Base-by-base conservation (phyloP, 2,329 filamentous ascomycete genomes). In the Cytospora mali region DNA sequence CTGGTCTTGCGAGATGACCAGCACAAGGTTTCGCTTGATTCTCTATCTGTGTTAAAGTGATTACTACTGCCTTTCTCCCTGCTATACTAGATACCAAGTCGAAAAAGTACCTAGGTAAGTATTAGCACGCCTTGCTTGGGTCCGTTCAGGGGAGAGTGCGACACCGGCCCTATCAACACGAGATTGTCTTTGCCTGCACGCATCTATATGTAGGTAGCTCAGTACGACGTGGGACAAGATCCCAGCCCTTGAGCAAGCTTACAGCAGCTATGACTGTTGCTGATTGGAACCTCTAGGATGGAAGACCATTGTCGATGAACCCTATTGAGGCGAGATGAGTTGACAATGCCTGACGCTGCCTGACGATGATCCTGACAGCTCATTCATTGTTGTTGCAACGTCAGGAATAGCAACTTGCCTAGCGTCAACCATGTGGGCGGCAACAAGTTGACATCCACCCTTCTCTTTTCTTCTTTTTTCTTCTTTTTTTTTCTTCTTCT, bases 161-260 rank as follows among this genome's bases (percentile, higher is more conserved):
- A 25, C 48, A 49, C 52, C 18, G 23, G 21, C 27, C 11, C 29
- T 1, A 6, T 4, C 25, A 53, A 46, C 33, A n/a, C 33, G 25
- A 16, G 31, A 42, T n/a, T n/a, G 16, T n/a, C 16, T 42, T 42
- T 33, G 9, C 9, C 31, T 6, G 14, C 3, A 2, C 31, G 14
- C 31, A 33, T 10, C 6, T 33, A 13, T 10, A 9, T 13, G 31
- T 48, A 33, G 23, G 16, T 31, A n/a, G 25, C 25, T 21, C 11
- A 16, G 57, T 53, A 51, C 28, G 50, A 48, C 50, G 35, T 54
- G 33, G 51, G 35, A 54, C 57, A 21, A 33, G 21, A 54, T 54
- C 50, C 16, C 42, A 51, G 39, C 1, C n/a, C 14, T 14, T 1
- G 29, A 54, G 25, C 57, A 27, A n/a, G 21, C 50, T 18, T 13